Conservation (phyloP, 1,284 basidiomycete species). For the Puccinia hordei region DNA sequence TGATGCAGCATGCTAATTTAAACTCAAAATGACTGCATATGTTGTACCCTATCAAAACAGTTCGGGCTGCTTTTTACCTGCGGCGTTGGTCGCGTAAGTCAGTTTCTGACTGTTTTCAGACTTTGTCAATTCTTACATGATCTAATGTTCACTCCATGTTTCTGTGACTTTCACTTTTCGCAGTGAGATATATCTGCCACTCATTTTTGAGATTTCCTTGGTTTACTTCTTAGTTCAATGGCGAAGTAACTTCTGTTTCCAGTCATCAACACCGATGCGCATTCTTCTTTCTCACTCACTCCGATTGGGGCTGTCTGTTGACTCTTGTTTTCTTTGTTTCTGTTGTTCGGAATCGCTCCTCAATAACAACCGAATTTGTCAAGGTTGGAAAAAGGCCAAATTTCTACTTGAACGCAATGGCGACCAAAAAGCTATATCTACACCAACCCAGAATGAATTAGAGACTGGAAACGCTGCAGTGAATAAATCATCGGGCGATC, state of each 20-base stretch:
- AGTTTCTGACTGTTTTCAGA: background rate
- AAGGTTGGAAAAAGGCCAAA: conserved; percentile 24
- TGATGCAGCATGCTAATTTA: background rate
- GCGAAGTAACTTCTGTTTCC: conserved; percentile 9
- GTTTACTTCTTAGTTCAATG: conserved; percentile 15
- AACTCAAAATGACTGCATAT: background rate
- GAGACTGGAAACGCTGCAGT: background rate
- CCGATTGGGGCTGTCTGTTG: background rate
- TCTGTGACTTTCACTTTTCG: background rate
- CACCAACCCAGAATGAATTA: background rate
- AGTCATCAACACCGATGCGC: background rate
- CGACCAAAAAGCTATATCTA: background rate
- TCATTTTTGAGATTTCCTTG: conserved; percentile 22
- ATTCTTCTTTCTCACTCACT: background rate
- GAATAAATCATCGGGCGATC: background rate
- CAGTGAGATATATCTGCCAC: conserved; percentile 21
- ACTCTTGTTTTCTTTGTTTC: background rate
- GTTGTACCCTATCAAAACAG: background rate
- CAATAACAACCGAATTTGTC: background rate
- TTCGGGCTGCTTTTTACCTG: conserved; percentile 28
- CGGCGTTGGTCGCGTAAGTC: conserved; percentile 22
- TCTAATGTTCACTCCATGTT: too few species aligned
- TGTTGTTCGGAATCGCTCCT: too few species aligned
- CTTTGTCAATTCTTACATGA: background rate
- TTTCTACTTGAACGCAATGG: conserved; percentile 11